Base-by-base conservation (phyloP, 345 rosid genomes). In the Ceriops tagal region DNA sequence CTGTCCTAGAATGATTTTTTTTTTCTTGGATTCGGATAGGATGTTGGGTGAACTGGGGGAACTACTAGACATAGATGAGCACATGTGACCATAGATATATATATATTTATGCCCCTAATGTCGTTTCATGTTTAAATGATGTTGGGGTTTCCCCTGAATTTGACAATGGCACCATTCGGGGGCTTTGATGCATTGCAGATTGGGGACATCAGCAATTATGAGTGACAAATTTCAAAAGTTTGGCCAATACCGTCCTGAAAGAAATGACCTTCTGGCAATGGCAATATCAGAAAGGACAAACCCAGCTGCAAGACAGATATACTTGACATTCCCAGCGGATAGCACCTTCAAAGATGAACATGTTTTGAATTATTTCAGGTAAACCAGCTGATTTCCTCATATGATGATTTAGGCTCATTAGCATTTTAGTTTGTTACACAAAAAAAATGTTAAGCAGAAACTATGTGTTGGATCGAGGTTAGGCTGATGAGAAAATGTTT, bases 261-360 rank as follows among this genome's bases (percentile, higher is more conserved):
- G 90, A 80, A 88, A 80, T 53, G 93, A 83, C 64, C 66, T 77
- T 70, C 73, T 85, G 73, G 79, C 88, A 37, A 76, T 84, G 87
- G 92, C 87, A 55, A 75, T 89, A 75, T 82, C 77, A 53, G 97
- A 90, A 60, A 92, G 80, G 86, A 81, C 82, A 32, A 86, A 80
- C 77, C 86, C 98, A 18, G 95, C 93, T 5, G 79, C 96, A 0
- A 90, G 89, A 68, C 98, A 92, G 83, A 96, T 96, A 65, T 96
- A 90, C 82, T 82, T 96, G 86, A 96, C 98, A 51, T 96, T 96
- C 75, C 99, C 99, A 18, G 95, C 98, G 51, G 97, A 96, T 22
- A 96, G 98, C 87, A 80, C 90, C 61, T 90, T 96, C 80, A 96
- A 84, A 62, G 99, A 92, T 67, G 97, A 96, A 79, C 98, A 96